Base-by-base conservation (phyloP, 2,329 filamentous ascomycete genomes). In the Exophiala calicioides region DNA sequence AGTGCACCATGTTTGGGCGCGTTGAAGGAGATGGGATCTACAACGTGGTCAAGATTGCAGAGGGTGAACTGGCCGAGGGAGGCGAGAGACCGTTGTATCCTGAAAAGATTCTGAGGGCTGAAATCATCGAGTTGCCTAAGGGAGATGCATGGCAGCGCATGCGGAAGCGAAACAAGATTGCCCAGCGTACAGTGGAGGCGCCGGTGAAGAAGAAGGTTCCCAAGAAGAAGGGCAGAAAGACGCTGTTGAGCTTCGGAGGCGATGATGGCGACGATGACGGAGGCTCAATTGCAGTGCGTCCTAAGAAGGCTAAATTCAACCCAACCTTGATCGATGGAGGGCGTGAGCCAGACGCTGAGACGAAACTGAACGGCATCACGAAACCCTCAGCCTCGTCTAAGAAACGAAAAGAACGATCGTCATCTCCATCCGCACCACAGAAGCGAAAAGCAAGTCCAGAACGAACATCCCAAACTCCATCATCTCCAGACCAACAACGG, bases 11-110 rank as follows among this genome's bases (percentile, higher is more conserved):
- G 66, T 97, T 98, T 72, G 93, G 93, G 13, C 78, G 93, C 46
- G 80, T 98, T 33, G 89, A 87, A 26, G 93, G 91, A 20, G 89
- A 97, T 56, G 96, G 91, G 12, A 93, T 98, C 44, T 98, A 94
- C 71, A 97, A 96, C 66, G 68, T 98, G 62, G 84, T 90, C 62
- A 94, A 90, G 69, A 95, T 97, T 76, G 90, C 86, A 15, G 90
- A 97, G 64, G 81, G 81, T 0, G 93, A 97, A 63, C 73, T 94
- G 13, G 80, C 85, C 19, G 84, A 88, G 44, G 85, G 83, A 12
- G 84, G 80, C 5, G 91, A 97, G 55, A 78, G 89, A 52, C 91
- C 91, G 2, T 69, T 94, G 37, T 98, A 95, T 65, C 85, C 91
- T 0, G 81, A 89, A 26, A 90, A 84, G 66, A 84, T 98, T 42